A percentile compares a stretch with the other conserved stretches of the same genome.
phyloP scores from a whole-genome alignment of 2,329 filamentous ascomycete species.

The Cladosporium austrohemisphaericum region DNA sequence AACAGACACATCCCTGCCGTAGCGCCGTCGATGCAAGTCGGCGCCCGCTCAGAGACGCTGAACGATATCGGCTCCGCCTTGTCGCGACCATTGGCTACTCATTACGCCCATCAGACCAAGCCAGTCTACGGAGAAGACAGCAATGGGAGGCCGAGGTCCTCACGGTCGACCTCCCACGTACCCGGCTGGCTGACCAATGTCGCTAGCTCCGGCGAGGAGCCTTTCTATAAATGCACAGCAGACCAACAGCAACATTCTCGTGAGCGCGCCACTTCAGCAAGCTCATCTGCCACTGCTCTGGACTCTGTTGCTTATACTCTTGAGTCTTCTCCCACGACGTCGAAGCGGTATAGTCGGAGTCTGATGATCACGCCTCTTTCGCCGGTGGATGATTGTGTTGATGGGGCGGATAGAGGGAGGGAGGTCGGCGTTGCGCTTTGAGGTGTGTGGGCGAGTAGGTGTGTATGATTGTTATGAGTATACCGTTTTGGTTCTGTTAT shows the following conservation, averaged over 20 bases:
- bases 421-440: not conserved
- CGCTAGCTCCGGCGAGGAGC: constrained; percentile 17
- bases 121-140: not conserved
- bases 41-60: constrained; percentile 47
- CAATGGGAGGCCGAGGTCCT: constrained; percentile 1
- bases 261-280: constrained; percentile 19
- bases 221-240: constrained; percentile 23
- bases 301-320: constrained; percentile 18
- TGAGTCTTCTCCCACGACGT: constrained; percentile 18
- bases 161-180: constrained; percentile 21
- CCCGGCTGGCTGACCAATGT: constrained; percentile 30
- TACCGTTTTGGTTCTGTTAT: no score
- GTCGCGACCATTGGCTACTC: constrained; percentile 36
- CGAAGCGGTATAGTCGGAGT: constrained; percentile 27
- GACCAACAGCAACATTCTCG: not conserved
- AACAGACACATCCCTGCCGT: constrained; percentile 43
- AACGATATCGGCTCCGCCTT: constrained; percentile 47
- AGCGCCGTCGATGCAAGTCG: constrained; percentile 43
- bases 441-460: not conserved
- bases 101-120: constrained; percentile 10
- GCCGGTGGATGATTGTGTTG: not conserved
- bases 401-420: not conserved
- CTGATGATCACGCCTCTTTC: constrained; percentile 19
- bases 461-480: not conserved
- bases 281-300: constrained; percentile 23